Evolutionary conservation across 2,329 filamentous ascomycete genomes (phyloP).

Genomic region (Curvularia verruculosa): DNA sequence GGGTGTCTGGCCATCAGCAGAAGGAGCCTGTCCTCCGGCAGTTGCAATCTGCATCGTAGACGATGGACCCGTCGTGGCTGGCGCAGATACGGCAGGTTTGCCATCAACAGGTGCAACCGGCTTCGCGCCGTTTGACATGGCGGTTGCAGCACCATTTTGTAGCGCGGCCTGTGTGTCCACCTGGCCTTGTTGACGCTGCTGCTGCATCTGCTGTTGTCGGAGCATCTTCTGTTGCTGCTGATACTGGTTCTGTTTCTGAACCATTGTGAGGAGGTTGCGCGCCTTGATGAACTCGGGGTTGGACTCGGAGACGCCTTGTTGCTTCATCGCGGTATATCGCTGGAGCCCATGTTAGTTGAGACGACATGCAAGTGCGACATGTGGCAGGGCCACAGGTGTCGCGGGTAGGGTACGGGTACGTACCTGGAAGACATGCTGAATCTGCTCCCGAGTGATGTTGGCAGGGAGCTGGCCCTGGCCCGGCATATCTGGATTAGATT

Average conservation of each 20-base stretch:
- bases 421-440: slow-evolving; percentile 76
- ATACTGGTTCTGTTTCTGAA: slow-evolving; percentile 68
- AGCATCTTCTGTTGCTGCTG: slow-evolving; percentile 49
- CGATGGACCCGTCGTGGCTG: slow-evolving; percentile 32
- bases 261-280: slow-evolving; percentile 73
- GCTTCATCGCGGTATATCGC: slow-evolving; percentile 91
- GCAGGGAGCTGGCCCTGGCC: slow-evolving; percentile 67
- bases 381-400: slow-evolving; percentile 4
- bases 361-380: slow-evolving; percentile 9
- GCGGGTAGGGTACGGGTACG: slow-evolving; percentile 37
- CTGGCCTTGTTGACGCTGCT: slow-evolving; percentile 62
- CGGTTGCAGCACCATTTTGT: slow-evolving; percentile 55
- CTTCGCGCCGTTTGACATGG: slow-evolving; percentile 57
- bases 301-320: slow-evolving; percentile 76
- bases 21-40: slow-evolving; percentile 31
- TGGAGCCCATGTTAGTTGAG: slow-evolving; percentile 55
- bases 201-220: slow-evolving; percentile 57
- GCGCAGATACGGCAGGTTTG: slow-evolving; percentile 24
- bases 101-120: slow-evolving; percentile 33
- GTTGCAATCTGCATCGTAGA: slow-evolving; percentile 33
- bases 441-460: slow-evolving; percentile 75
- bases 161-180: slow-evolving; percentile 54
- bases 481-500: slow-evolving; percentile 72
- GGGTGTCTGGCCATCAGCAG: slow-evolving; percentile 50
- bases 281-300: slow-evolving; percentile 90